Percentiles rank a stretch among this genome's conserved stretches.
These are phyloP conservation scores for Morella rubra DNA, from an alignment of 306 rosid genomes.

Conservation along the genomic window DNA sequence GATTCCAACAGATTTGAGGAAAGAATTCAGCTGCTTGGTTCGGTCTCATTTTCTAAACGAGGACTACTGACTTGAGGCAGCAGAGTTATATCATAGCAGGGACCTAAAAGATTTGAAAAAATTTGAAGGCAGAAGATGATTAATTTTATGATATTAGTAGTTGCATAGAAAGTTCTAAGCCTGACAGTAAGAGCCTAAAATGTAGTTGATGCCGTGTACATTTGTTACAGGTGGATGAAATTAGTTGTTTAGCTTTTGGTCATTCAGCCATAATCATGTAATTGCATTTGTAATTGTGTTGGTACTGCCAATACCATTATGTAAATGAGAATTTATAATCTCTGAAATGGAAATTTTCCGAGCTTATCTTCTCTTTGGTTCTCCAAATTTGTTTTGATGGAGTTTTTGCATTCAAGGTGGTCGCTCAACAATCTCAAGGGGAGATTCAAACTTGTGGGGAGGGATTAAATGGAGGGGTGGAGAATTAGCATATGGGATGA, in stretches of 20 bases:
- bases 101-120: conserved; percentile 27
- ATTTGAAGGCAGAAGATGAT: conserved; percentile 21
- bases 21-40: conserved; percentile 16
- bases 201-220: conserved; percentile 61
- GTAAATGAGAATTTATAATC: conserved; percentile 37
- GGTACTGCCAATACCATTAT: conserved; percentile 39
- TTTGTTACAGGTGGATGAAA: conserved; percentile 50
- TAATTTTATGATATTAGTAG: conserved; percentile 26
- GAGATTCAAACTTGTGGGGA: too few species aligned
- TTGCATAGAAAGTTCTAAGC: conserved; percentile 40
- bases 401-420: background rate
- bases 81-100: conserved; percentile 20
- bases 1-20: conserved; percentile 26
- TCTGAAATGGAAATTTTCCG: conserved; percentile 15
- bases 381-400: background rate
- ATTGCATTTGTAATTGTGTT: conserved; percentile 36
- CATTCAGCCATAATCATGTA: conserved; percentile 34
- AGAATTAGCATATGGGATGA: too few species aligned
- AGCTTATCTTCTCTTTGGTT: conserved; percentile 11
- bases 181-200: conserved; percentile 28
- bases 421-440: too few species aligned
- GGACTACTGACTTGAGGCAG: conserved; percentile 29
- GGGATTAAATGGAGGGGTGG: too few species aligned
- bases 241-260: conserved; percentile 50
- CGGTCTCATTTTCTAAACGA: conserved; percentile 29